Evolutionary conservation across 108 stramenopile species (phyloP).

Genomic region (Aureococcus anophagefferens): DNA sequence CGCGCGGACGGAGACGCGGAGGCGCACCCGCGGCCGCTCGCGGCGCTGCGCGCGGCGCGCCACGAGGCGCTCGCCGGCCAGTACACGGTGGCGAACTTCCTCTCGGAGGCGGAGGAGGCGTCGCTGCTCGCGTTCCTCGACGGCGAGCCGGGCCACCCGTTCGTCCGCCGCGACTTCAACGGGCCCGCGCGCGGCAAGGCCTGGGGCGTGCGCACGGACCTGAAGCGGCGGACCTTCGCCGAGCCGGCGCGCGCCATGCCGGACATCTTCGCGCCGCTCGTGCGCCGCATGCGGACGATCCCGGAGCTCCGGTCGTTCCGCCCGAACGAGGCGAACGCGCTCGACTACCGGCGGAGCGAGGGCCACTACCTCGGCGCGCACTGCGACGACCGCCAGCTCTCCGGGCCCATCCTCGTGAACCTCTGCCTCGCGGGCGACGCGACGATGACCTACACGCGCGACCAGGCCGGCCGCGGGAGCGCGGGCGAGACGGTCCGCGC

Average conservation of each 20-base stretch:
- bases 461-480: not conserved
- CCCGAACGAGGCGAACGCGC: not conserved
- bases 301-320: not conserved
- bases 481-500: not conserved
- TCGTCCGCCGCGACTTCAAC: not conserved
- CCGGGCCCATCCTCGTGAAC: not conserved
- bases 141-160: not conserved
- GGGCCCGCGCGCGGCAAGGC: not conserved
- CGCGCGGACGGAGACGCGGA: no score
- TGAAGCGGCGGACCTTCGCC: not conserved
- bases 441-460: not conserved
- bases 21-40: no score
- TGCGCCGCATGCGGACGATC: not conserved
- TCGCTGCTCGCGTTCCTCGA: not conserved
- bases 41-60: no score
- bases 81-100: not conserved
- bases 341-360: not conserved
- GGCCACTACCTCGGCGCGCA: not conserved
- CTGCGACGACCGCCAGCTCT: not conserved
- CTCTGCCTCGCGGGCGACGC: not conserved
- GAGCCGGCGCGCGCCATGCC: not conserved
- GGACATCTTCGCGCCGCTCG: not conserved
- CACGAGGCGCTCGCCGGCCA: no score
- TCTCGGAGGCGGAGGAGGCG: not conserved
- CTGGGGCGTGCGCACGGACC: not conserved